Percentiles rank a stretch among this genome's conserved stretches.
Conservation (phyloP, 768 basidiomycete genomes). For the Xerocomus brunneocitrinus region DNA sequence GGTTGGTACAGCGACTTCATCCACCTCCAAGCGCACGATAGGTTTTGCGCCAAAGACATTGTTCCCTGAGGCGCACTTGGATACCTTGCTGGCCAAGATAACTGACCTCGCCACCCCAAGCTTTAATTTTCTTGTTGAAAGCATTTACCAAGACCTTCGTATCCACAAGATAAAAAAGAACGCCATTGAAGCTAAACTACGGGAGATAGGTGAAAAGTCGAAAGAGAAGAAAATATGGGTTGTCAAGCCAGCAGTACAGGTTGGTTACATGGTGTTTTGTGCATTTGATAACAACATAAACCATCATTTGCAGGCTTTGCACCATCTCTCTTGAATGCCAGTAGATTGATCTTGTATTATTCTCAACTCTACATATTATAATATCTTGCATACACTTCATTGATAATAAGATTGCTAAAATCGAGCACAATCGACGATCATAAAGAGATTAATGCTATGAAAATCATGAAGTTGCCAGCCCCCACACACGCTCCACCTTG, state of each 20-base stretch:
- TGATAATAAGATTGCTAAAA: constrained; percentile 2
- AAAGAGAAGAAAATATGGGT: constrained; percentile 73
- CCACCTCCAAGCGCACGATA: constrained; percentile 27
- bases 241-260: constrained; percentile 39
- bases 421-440: not conserved
- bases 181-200: constrained; percentile 75
- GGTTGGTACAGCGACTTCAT: constrained; percentile 11
- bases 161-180: constrained; percentile 77
- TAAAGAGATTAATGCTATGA: not conserved
- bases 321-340: constrained; percentile 5
- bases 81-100: constrained; percentile 60
- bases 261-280: not conserved
- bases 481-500: constrained; percentile 33
- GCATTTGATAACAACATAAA: not conserved
- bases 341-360: constrained; percentile 1
- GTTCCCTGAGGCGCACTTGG: constrained; percentile 67
- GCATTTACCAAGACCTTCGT: constrained; percentile 65
- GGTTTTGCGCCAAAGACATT: constrained; percentile 43
- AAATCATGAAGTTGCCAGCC: constrained; percentile 31
- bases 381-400: constrained; percentile 4
- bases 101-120: constrained; percentile 55
- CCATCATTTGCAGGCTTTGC: constrained; percentile 5
- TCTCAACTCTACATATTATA: constrained; percentile 3
- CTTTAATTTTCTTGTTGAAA: constrained; percentile 64
- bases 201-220: constrained; percentile 71